Evolutionary conservation across 805 yeast genomes (phyloP).

Genomic region (Yarrowia sp.): DNA sequence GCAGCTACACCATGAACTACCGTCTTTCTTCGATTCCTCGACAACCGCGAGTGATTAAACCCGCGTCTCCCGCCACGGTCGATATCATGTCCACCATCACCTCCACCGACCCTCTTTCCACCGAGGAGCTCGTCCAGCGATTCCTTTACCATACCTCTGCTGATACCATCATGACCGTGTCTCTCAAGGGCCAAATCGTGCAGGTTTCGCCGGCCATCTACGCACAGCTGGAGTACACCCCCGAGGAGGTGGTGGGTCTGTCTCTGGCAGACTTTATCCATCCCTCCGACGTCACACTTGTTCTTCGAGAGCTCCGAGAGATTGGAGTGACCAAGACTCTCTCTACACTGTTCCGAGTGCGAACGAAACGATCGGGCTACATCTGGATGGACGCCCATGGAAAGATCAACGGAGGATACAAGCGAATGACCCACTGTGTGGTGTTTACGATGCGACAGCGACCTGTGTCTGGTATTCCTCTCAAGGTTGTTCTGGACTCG

Average conservation of each 20-base stretch:
- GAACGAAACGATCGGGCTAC: slow-evolving; percentile 9
- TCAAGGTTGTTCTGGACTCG: neutral
- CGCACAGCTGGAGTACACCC: slow-evolving; percentile 15
- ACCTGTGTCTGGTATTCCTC: neutral
- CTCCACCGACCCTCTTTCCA: neutral
- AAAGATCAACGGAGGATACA: neutral
- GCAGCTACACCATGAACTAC: slow-evolving; percentile 24
- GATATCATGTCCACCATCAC: slow-evolving; percentile 19
- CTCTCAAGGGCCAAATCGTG: slow-evolving; percentile 14
- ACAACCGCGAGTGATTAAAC: slow-evolving; percentile 1
- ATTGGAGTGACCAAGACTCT: neutral
- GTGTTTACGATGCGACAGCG: slow-evolving; percentile 1
- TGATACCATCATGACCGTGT: slow-evolving; percentile 13
- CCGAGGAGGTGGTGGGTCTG: slow-evolving; percentile 5
- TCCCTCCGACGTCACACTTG: slow-evolving; percentile 19
- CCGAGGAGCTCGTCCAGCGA: slow-evolving; percentile 24
- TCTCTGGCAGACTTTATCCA: slow-evolving; percentile 11
- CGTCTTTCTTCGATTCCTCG: slow-evolving; percentile 7
- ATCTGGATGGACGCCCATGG: slow-evolving; percentile 24
- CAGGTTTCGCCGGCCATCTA: neutral
- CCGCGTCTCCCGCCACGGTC: neutral
- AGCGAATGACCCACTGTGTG: slow-evolving; percentile 17
- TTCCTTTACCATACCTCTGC: slow-evolving; percentile 21
- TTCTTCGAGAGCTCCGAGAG: slow-evolving; percentile 16
- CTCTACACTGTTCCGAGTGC: slow-evolving; percentile 5